phyloP scores from a whole-genome alignment of 306 rosid genomes.

The Acacia melanoxylon region DNA sequence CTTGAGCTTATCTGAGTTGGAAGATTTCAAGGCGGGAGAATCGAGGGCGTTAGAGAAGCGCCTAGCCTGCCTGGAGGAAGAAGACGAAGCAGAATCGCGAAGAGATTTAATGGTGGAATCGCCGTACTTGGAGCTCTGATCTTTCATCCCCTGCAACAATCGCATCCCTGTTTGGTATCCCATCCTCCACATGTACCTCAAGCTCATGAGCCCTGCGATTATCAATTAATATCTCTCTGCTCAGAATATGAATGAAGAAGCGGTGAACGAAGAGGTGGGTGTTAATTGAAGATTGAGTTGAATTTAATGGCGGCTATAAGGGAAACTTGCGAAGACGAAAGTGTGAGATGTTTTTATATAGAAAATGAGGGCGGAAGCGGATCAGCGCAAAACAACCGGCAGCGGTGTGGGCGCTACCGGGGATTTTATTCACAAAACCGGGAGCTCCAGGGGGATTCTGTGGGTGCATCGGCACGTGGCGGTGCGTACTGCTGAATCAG shows the following conservation, averaged over 20 bases:
- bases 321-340: neutral
- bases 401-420: neutral
- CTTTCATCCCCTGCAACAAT: slow-evolving; percentile 49
- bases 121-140: slow-evolving; percentile 53
- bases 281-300: neutral
- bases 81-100: slow-evolving; percentile 44
- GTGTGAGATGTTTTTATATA: neutral
- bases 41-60: slow-evolving; percentile 32
- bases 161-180: slow-evolving; percentile 37
- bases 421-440: neutral
- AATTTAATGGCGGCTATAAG: neutral
- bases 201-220: slow-evolving; percentile 46
- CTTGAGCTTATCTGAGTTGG: slow-evolving; percentile 37
- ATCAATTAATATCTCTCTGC: neutral
- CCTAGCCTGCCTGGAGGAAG: slow-evolving; percentile 45
- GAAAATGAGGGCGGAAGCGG: neutral
- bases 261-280: too few relatives aligned
- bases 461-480: neutral
- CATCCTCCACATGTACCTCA: slow-evolving; percentile 50
- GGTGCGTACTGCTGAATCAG: neutral
- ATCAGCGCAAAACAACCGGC: slow-evolving; percentile 37
- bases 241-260: too few relatives aligned
- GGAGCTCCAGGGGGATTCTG: neutral
- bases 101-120: slow-evolving; percentile 46
- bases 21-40: slow-evolving; percentile 27